phyloP scores from a whole-genome alignment of 768 basidiomycete genomes.

The Galerina marginata region DNA sequence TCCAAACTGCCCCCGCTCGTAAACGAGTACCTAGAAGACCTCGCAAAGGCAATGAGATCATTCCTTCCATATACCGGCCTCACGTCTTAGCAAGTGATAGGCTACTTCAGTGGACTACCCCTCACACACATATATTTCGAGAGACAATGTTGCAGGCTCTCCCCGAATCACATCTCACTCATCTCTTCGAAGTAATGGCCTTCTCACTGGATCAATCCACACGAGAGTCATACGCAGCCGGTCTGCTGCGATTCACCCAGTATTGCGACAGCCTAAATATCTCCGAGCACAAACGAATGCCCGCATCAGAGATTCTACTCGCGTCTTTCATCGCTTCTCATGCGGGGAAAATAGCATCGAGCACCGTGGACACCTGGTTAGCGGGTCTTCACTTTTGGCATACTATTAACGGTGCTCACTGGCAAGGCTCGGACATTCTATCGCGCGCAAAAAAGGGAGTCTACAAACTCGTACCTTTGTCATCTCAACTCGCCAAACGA shows the following conservation, averaged over 20 bases:
- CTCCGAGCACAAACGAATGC: conserved; percentile 30
- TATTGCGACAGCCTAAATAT: conserved; percentile 35
- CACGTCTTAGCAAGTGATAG: conserved; percentile 2
- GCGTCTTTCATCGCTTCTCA: conserved; percentile 19
- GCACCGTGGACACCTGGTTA: conserved; percentile 33
- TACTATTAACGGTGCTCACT: conserved; percentile 33
- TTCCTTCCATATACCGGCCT: conserved; percentile 4
- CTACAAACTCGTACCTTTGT: conserved; percentile 4
- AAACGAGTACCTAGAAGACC: background rate
- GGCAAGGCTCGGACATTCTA: conserved; percentile 32
- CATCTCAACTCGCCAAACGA: conserved; percentile 15
- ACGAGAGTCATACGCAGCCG: conserved; percentile 31
- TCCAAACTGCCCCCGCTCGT: background rate
- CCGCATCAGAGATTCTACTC: conserved; percentile 31
- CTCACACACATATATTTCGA: background rate
- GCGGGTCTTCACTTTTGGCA: conserved; percentile 38
- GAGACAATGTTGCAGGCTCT: background rate
- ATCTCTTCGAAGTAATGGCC: conserved; percentile 4
- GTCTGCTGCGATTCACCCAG: conserved; percentile 35
- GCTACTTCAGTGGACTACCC: background rate
- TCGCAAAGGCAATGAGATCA: background rate
- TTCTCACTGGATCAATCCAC: conserved; percentile 6
- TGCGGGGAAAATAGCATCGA: conserved; percentile 17
- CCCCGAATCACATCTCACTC: background rate
- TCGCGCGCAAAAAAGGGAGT: conserved; percentile 18